Base-by-base conservation (phyloP, 768 basidiomycete genomes). In the Termitomyces sp. region DNA sequence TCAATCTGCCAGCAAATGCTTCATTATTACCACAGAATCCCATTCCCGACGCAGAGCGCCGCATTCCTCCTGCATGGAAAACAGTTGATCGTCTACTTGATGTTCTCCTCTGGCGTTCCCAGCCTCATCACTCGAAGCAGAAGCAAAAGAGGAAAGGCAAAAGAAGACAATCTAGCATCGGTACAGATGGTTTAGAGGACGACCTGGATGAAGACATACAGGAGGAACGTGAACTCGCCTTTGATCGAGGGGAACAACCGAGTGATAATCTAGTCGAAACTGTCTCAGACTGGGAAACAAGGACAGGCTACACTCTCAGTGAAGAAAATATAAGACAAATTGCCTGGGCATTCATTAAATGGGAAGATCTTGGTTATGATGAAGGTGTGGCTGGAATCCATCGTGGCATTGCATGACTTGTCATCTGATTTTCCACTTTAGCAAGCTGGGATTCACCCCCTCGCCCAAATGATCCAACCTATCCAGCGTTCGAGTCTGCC, bases 361-460 rank as follows among this genome's bases (percentile, higher is more conserved):
- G 96, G 96, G 80, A 86, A 48, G 94, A 94, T 63, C 79, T 98
- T 32, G 87, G 90, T n/a, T 97, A 98, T 63, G 91, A 96, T 25
- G 90, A 94, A 79, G 87, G 96, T 92, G 60, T 50, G 60, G 20
- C 17, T 10, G 20, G 32, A 10, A 20, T 25, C 20, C 29, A 48
- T 32, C 20, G 1, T 20, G 10, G n/a, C 32, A 31, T 25, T 11
- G 11, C 43, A 40, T 25, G 40, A 52, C n/a, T 60, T 52, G 46
- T 48, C 31, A 8, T 17, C 10, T 2, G 47, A n/a, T 55, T 52
- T 9, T 60, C 63, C 38, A 54, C 61, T 46, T 49, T 47, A 96
- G 94, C 92, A n/a, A 87, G 91, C 11, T 96, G 94, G 92, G 95
- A 97, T 74, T 86, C 94, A 17, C 94, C 96, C 1, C 93, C 94